A percentile compares a stretch with the other conserved stretches of the same genome.
These are phyloP conservation scores for Phytophthora pseudosyringae DNA, from an alignment of 352 stramenopile genomes.

Conservation along the genomic window DNA sequence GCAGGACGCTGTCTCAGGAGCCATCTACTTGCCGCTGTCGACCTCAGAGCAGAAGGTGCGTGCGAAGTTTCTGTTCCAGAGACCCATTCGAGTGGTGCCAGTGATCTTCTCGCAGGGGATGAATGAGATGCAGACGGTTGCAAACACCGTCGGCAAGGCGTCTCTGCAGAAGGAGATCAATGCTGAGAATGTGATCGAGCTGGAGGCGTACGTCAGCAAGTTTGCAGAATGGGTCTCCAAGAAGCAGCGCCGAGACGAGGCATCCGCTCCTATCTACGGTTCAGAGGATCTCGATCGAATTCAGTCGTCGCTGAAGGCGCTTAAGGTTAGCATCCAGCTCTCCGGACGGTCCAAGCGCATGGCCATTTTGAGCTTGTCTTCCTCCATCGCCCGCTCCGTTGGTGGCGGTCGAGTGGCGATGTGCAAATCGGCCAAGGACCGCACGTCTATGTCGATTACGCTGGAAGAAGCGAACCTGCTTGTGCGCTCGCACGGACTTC, in stretches of 20 bases:
- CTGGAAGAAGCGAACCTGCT: slow-evolving; percentile 91
- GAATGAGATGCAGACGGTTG: slow-evolving; percentile 94
- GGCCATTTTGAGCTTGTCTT: slow-evolving; percentile 82
- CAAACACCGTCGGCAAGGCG: slow-evolving; percentile 86
- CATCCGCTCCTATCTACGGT: slow-evolving; percentile 32
- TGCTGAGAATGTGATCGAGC: slow-evolving; percentile 62
- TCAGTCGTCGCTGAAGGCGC: slow-evolving; percentile 39
- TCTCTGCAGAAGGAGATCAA: slow-evolving; percentile 88
- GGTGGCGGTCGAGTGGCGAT: slow-evolving; percentile 94
- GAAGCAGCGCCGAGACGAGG: slow-evolving; percentile 28
- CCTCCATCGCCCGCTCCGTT: slow-evolving; percentile 72
- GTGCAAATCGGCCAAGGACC: slow-evolving; percentile 98
- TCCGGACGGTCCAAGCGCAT: slow-evolving; percentile 78
- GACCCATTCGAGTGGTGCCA: slow-evolving; percentile 67
- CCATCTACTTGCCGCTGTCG: slow-evolving; percentile 66
- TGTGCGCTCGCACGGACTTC: slow-evolving; percentile 58
- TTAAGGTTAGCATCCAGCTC: slow-evolving; percentile 52
- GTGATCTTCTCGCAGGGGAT: slow-evolving; percentile 91
- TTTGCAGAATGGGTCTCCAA: slow-evolving; percentile 51
- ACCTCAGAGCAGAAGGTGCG: slow-evolving; percentile 56
- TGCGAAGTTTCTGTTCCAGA: slow-evolving; percentile 65
- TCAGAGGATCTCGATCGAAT: slow-evolving; percentile 39
- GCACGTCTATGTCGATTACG: slow-evolving; percentile 97
- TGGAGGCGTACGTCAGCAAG: slow-evolving; percentile 62
- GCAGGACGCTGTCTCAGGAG: slow-evolving; percentile 74